A percentile compares a stretch with the other conserved stretches of the same genome.
Evolutionary conservation across 2,329 filamentous ascomycete genomes (phyloP).

Genomic region (Sordariomycetes sp.): DNA sequence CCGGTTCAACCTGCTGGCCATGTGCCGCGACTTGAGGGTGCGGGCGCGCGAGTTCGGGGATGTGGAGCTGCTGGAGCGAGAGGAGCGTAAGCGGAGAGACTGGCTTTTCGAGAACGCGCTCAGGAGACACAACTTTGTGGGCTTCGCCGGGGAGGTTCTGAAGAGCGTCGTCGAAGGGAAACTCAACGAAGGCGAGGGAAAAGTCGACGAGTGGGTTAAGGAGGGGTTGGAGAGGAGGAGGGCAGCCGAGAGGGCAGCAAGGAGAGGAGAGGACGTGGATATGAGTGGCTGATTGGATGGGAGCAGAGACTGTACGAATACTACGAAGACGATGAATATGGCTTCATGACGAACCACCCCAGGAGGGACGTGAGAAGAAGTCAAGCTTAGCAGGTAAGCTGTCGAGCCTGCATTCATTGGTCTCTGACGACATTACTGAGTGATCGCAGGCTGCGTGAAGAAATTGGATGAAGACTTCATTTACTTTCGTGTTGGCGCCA

Average conservation of each 20-base stretch:
- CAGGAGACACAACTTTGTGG: slow-evolving; percentile 89
- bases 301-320: too few species aligned
- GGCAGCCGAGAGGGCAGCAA: slow-evolving; percentile 5
- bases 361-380: too few species aligned
- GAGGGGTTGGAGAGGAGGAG: slow-evolving; percentile 42
- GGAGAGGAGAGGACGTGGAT: slow-evolving; percentile 28
- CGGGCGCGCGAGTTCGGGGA: slow-evolving; percentile 77
- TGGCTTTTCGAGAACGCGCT: slow-evolving; percentile 97
- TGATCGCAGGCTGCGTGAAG: too few species aligned
- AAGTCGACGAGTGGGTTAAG: slow-evolving; percentile 60
- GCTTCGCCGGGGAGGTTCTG: slow-evolving; percentile 82
- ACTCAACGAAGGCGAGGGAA: slow-evolving; percentile 53
- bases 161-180: slow-evolving; percentile 77
- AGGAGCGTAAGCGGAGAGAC: slow-evolving; percentile 73
- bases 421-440: too few species aligned
- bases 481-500: too few species aligned
- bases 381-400: too few species aligned
- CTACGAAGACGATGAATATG: background rate
- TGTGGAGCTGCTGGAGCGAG: slow-evolving; percentile 63
- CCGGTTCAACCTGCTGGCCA: slow-evolving; percentile 89
- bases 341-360: too few species aligned
- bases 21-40: slow-evolving; percentile 74
- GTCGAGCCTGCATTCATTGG: too few species aligned
- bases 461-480: too few species aligned
- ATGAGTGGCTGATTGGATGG: slow-evolving; percentile 24